These are phyloP conservation scores for Beta lomatogona DNA, from an alignment of 179 eudicot genomes.

Conservation along the genomic window DNA sequence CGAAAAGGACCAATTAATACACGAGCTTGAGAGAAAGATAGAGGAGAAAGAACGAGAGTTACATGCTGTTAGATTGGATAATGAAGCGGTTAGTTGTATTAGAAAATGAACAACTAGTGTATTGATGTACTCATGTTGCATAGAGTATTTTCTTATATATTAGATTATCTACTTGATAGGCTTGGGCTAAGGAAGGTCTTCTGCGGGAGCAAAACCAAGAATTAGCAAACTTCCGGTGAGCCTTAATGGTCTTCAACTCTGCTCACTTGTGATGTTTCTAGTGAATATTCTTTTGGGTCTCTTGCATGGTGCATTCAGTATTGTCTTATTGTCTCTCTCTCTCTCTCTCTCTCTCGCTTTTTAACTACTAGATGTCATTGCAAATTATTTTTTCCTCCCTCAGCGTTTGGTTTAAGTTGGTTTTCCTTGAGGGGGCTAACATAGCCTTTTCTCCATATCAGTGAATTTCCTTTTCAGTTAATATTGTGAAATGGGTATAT, in stretches of 20 bases:
- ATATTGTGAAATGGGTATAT: background rate
- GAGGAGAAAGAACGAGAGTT: slow-evolving; percentile 87
- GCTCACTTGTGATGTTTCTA: background rate
- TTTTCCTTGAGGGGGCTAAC: background rate
- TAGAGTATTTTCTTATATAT: slow-evolving; percentile 1
- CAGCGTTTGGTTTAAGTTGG: background rate
- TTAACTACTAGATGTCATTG: no score
- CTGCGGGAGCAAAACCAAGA: slow-evolving; percentile 91
- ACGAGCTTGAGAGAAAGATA: slow-evolving; percentile 77
- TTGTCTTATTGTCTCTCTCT: background rate
- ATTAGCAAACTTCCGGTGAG: slow-evolving; percentile 79
- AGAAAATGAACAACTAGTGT: background rate
- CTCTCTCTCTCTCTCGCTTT: background rate
- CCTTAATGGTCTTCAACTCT: background rate
- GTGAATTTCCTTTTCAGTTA: background rate
- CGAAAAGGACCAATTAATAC: slow-evolving; percentile 66
- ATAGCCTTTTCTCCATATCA: background rate
- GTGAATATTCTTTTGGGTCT: background rate
- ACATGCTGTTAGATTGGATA: slow-evolving; percentile 82
- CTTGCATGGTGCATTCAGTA: background rate
- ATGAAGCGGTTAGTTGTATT: slow-evolving; percentile 65
- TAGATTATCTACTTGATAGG: slow-evolving; percentile 44
- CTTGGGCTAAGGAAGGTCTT: slow-evolving; percentile 98
- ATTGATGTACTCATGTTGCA: background rate
- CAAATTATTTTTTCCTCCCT: background rate